Evolutionary conservation across 257 asterid genomes (phyloP), one percentile per base, ranked within the genome.

Genomic region (Petunia secreta): DNA sequence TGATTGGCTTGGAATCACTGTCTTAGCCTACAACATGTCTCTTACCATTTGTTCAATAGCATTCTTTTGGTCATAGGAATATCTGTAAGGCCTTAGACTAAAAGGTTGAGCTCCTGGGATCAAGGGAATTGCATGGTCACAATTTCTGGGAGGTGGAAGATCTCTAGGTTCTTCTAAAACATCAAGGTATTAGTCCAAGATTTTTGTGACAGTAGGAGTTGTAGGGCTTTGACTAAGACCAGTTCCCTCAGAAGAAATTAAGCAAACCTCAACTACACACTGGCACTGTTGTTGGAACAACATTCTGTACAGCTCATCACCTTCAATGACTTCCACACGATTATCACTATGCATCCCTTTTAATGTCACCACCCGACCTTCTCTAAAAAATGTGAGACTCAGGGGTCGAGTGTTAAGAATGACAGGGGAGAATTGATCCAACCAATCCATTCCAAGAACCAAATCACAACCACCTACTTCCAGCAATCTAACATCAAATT

Each of bases 101-200:
- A 64, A 37, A 0, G 48, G 73, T 64, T 38, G 41, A 6, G 48
- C 11, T 2, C 46, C n/a, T 3, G 25, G 25, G 0, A 37, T 0
- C 0, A 64, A 2, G 3, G 44, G 4, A 9, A 64, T 36, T 0
- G 6, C 15, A 10, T 64, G 48, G 3, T 64, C 48, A 38, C 73
- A 64, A 0, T 64, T 9, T 1, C 73, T 64, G 2, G 1, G 36
- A 4, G 13, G 73, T 7, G 46, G n/a, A 1, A 63, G 0, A 0
- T 4, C 14, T 1, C 1, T 13, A 0, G 60, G 60, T 55, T 55
- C 60, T 5, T 55, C 5, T 13, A 57, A 57, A 0, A 15, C 36
- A 1, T 15, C 76, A 0, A 0, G 0, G 7, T 4, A 80, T 0
- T 59, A 14, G 0, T 36, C 15, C 0, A 80, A 1, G 55, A 7